Evolutionary conservation across 768 basidiomycete species (phyloP).

Genomic region (Phylloporus sp.): DNA sequence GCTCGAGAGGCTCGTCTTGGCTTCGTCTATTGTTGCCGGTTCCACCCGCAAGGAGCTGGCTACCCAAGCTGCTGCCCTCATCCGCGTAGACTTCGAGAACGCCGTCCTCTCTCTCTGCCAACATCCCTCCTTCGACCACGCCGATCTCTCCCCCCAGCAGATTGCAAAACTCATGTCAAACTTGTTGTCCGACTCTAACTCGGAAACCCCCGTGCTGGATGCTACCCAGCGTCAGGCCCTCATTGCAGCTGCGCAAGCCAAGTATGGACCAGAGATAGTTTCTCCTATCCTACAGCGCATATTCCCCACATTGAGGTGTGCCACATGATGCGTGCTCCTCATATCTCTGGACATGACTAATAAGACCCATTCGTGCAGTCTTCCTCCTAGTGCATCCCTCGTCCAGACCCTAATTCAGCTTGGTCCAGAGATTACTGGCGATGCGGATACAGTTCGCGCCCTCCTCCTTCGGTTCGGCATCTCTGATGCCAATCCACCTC

Average conservation of each 20-base stretch:
- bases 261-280: slow-evolving; percentile 74
- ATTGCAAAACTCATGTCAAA: slow-evolving; percentile 77
- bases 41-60: slow-evolving; percentile 56
- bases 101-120: slow-evolving; percentile 72
- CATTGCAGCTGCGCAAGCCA: slow-evolving; percentile 68
- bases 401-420: slow-evolving; percentile 74
- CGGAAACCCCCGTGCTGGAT: slow-evolving; percentile 69
- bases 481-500: slow-evolving; percentile 64
- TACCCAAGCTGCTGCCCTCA: slow-evolving; percentile 55
- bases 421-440: slow-evolving; percentile 73
- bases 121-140: slow-evolving; percentile 76
- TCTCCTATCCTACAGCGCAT: slow-evolving; percentile 70
- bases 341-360: slow-evolving; percentile 11
- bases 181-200: slow-evolving; percentile 64
- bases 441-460: slow-evolving; percentile 64
- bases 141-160: slow-evolving; percentile 69
- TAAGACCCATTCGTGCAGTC: slow-evolving; percentile 36
- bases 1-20: slow-evolving; percentile 73
- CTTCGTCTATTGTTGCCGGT: slow-evolving; percentile 65
- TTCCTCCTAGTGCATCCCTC: slow-evolving; percentile 61
- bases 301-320: slow-evolving; percentile 68
- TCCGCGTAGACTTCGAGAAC: slow-evolving; percentile 76
- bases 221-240: slow-evolving; percentile 69
- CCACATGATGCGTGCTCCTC: slow-evolving; percentile 15
- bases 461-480: slow-evolving; percentile 73